Percentiles rank a stretch among this genome's conserved stretches.
phyloP scores from a whole-genome alignment of 345 rosid genomes.

The Sapria himalayana region DNA sequence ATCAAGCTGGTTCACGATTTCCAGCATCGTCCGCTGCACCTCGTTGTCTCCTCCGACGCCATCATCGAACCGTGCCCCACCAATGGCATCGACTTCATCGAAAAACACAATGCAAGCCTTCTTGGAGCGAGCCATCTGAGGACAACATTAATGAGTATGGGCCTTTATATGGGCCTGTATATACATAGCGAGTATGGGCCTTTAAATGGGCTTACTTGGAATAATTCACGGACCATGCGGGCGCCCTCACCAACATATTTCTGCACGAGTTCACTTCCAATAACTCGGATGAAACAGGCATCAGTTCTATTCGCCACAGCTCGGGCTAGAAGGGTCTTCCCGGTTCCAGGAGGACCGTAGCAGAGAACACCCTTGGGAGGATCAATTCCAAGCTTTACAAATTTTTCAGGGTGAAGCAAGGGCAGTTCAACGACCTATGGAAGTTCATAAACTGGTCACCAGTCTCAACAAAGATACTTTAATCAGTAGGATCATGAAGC shows the following conservation, averaged over 20 bases:
- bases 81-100: slow-evolving; percentile 73
- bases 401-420: slow-evolving; percentile 99
- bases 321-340: slow-evolving; percentile 84
- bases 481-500: too few species aligned
- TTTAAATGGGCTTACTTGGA: slow-evolving; percentile 38
- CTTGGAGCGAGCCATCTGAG: slow-evolving; percentile 75
- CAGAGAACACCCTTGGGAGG: slow-evolving; percentile 99
- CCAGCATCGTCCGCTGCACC: slow-evolving; percentile 78
- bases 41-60: slow-evolving; percentile 72
- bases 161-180: background rate
- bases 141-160: background rate
- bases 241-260: slow-evolving; percentile 99
- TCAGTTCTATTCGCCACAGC: slow-evolving; percentile 99
- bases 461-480: too few species aligned
- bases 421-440: slow-evolving; percentile 98
- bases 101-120: slow-evolving; percentile 75
- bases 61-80: slow-evolving; percentile 74
- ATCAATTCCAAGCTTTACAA: slow-evolving; percentile 95
- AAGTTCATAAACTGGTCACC: too few species aligned
- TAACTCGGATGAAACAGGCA: slow-evolving; percentile 94
- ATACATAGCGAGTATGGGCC: background rate
- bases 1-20: slow-evolving; percentile 75
- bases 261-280: slow-evolving; percentile 97
- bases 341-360: slow-evolving; percentile 98
- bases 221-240: slow-evolving; percentile 89